Evolutionary conservation across 2,329 filamentous ascomycete species (phyloP), one percentile per base, ranked within the genome.

Genomic region (Apiospora phragmitis): DNA sequence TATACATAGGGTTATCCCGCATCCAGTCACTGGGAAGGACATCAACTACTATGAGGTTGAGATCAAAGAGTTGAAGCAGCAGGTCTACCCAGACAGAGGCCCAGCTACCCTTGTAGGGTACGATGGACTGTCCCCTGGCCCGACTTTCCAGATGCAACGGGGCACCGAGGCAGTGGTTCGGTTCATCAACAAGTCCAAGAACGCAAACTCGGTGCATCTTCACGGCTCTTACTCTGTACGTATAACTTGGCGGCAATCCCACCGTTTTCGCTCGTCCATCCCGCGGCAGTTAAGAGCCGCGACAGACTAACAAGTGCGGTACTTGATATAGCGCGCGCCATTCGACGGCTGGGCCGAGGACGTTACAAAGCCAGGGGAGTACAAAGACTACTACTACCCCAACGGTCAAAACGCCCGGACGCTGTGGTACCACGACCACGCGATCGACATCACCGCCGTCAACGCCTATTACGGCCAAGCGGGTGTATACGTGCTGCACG

Each of bases 341-440:
- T 86, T 84, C 68, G 86, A 87, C 73, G 86, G 87, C 0, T 89
- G 86, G 86, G 87, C 87, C 3, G 83, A 84, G 65, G 88, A 90
- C 71, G 79, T 82, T n/a, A 85, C 86, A 0, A 65, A 79, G 1
- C 83, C 84, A 0, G 86, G 87, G 0, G 79, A 89, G 74, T 89
- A 85, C 78, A 90, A 90, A 76, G 89, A 77, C 67, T 77, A 90
- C 76, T 90, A 89, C 76, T 90, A 89, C 73, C 88, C 88, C 14
- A 90, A 90, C 76, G 79, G 77, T 21, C 85, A 89, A 75, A 82
- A 81, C 51, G 86, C 83, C 2, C 82, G 88, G 51, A 83, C 86
- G 0, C 81, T 89, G 45, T 90, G 88, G 88, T 90, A 90, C 73
- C 87, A 90, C 73, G 85, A 85, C 72, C 80, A 82, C 71, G 80